These are phyloP conservation scores for Rosa hybrid DNA, from an alignment of 331 rosid genomes.

Conservation along the genomic window DNA sequence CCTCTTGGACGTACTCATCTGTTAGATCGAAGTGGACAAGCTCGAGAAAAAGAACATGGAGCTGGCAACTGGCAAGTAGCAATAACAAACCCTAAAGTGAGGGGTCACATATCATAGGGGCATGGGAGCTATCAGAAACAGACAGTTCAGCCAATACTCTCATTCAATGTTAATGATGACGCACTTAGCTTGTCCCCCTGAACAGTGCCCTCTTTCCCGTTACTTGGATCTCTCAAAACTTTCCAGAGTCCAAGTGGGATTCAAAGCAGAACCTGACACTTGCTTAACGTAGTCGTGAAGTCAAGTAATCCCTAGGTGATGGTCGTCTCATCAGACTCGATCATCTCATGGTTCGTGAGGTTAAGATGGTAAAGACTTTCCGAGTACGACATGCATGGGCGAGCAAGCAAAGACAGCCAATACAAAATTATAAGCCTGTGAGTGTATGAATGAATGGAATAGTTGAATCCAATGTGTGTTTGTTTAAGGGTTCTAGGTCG, in stretches of 20 bases:
- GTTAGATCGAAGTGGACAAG: background rate
- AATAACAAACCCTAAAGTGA: background rate
- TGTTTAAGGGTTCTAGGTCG: constrained; percentile 34
- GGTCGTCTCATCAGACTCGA: background rate
- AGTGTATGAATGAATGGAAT: background rate
- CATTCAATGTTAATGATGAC: constrained; percentile 4
- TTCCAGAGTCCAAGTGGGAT: background rate
- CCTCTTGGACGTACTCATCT: background rate
- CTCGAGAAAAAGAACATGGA: background rate
- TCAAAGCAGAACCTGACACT: constrained; percentile 21
- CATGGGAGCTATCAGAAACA: background rate
- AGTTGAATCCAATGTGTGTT: background rate
- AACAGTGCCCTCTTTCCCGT: constrained; percentile 24
- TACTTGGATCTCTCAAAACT: constrained; percentile 42
- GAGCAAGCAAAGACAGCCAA: background rate
- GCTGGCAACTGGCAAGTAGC: background rate
- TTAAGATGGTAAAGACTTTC: background rate
- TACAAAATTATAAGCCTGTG: background rate
- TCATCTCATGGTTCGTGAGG: background rate
- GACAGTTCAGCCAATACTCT: background rate
- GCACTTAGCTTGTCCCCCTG: background rate
- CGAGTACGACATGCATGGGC: background rate
- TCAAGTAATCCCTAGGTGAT: constrained; percentile 35
- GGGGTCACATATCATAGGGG: background rate
- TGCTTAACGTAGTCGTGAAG: constrained; percentile 36